phyloP scores from a whole-genome alignment of 305 asterid species.

The Euphrasia arctica region DNA sequence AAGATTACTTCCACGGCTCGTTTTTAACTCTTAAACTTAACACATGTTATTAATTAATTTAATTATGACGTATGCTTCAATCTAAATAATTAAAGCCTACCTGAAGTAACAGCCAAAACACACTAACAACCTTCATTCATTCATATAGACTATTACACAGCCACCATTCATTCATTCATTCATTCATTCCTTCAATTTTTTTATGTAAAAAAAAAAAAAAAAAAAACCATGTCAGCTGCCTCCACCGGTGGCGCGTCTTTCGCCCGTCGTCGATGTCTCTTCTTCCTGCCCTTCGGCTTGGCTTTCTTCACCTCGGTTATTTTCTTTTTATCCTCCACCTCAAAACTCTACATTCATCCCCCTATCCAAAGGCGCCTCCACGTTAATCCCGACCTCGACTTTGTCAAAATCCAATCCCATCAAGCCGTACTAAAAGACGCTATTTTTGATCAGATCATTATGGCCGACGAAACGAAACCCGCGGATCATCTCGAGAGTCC shows the following conservation, averaged over 20 bases:
- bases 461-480: background rate
- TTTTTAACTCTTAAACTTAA: background rate
- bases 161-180: background rate
- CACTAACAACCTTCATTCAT: slow-evolving; percentile 11
- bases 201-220: too few relatives aligned
- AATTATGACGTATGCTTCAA: slow-evolving; percentile 17
- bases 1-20: slow-evolving; percentile 19
- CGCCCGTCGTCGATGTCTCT: slow-evolving; percentile 27
- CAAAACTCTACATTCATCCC: slow-evolving; percentile 27
- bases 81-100: slow-evolving; percentile 3
- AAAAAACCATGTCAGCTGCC: slow-evolving; percentile 12
- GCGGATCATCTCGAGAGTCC: background rate
- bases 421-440: background rate
- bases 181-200: background rate
- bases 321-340: slow-evolving; percentile 30
- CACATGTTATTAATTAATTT: background rate
- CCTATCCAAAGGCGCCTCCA: slow-evolving; percentile 26
- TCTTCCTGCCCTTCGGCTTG: slow-evolving; percentile 31
- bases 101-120: background rate
- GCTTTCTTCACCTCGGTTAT: slow-evolving; percentile 38
- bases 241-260: slow-evolving; percentile 3
- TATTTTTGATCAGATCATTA: too few relatives aligned
- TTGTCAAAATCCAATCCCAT: slow-evolving; percentile 14
- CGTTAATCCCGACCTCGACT: slow-evolving; percentile 17
- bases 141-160: background rate